These are phyloP conservation scores for Kodamaea alishanica DNA, from an alignment of 1,139 yeast species.

Conservation along the genomic window DNA sequence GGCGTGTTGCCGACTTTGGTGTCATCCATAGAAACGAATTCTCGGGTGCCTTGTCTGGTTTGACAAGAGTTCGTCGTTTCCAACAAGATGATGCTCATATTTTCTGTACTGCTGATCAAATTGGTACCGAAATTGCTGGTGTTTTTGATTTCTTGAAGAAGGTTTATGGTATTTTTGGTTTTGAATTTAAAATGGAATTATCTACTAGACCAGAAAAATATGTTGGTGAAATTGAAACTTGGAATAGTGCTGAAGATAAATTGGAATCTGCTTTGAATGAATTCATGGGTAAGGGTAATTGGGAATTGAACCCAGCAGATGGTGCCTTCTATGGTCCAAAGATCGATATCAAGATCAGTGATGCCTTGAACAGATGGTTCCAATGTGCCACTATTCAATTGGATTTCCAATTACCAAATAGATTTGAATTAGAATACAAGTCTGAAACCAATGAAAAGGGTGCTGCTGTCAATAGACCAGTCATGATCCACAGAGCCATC, in stretches of 20 bases:
- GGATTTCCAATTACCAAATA: slow-evolving; percentile 92
- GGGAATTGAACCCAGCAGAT: slow-evolving; percentile 93
- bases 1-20: slow-evolving; percentile 96
- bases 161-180: slow-evolving; percentile 81
- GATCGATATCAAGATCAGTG: slow-evolving; percentile 90
- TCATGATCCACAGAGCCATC: slow-evolving; percentile 98
- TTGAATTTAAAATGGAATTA: slow-evolving; percentile 82
- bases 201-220: slow-evolving; percentile 93
- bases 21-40: slow-evolving; percentile 94
- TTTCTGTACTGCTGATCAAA: slow-evolving; percentile 88
- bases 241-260: slow-evolving; percentile 84
- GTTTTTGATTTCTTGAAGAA: slow-evolving; percentile 76
- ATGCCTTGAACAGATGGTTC: slow-evolving; percentile 89
- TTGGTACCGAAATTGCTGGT: slow-evolving; percentile 73
- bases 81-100: slow-evolving; percentile 99
- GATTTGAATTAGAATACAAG: slow-evolving; percentile 86
- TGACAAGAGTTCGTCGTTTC: slow-evolving; percentile 95
- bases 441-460: slow-evolving; percentile 59
- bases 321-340: slow-evolving; percentile 99
- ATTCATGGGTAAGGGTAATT: slow-evolving; percentile 67
- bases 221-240: slow-evolving; percentile 80
- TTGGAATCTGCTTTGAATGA: slow-evolving; percentile 70
- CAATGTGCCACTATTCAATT: slow-evolving; percentile 98
- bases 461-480: slow-evolving; percentile 59
- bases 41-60: slow-evolving; percentile 79